These are phyloP conservation scores for Calvatia gigantea DNA, from an alignment of 768 basidiomycete genomes.

Conservation along the genomic window DNA sequence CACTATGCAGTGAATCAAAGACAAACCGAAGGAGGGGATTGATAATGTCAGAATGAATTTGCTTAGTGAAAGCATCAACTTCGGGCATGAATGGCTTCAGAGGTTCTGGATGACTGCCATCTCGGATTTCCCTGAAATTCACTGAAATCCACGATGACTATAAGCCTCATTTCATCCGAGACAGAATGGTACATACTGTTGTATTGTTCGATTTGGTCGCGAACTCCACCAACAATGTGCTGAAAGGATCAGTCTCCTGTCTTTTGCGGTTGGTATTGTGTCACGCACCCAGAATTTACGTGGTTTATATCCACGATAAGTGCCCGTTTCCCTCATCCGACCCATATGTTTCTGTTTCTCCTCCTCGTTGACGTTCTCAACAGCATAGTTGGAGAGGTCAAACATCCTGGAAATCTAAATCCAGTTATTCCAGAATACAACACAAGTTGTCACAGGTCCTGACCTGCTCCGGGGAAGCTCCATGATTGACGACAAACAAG, in stretches of 20 bases:
- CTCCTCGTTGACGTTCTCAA: conserved; percentile 33
- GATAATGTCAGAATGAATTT: conserved; percentile 34
- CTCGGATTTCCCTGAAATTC: conserved; percentile 26
- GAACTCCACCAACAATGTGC: conserved; percentile 38
- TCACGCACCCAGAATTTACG: conserved; percentile 43
- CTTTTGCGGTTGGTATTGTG: not conserved
- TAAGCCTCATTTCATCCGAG: not conserved
- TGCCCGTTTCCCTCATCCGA: conserved; percentile 38
- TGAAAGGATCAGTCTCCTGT: conserved; percentile 9
- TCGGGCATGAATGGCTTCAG: conserved; percentile 35
- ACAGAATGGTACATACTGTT: conserved; percentile 26
- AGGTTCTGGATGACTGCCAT: conserved; percentile 30
- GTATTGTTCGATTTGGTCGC: conserved; percentile 44
- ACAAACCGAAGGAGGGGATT: conserved; percentile 30
- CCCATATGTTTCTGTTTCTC: conserved; percentile 40
- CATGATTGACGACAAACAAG: conserved; percentile 49
- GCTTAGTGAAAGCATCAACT: conserved; percentile 29
- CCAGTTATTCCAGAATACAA: not conserved
- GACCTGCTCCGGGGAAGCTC: conserved; percentile 38
- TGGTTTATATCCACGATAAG: conserved; percentile 52
- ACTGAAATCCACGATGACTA: conserved; percentile 19
- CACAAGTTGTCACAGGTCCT: not conserved
- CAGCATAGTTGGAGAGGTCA: conserved; percentile 44
- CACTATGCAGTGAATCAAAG: too few species aligned
- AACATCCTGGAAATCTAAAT: conserved; percentile 33